Conservation (phyloP, 352 stramenopile species). For the Phytophthora kernoviae region DNA sequence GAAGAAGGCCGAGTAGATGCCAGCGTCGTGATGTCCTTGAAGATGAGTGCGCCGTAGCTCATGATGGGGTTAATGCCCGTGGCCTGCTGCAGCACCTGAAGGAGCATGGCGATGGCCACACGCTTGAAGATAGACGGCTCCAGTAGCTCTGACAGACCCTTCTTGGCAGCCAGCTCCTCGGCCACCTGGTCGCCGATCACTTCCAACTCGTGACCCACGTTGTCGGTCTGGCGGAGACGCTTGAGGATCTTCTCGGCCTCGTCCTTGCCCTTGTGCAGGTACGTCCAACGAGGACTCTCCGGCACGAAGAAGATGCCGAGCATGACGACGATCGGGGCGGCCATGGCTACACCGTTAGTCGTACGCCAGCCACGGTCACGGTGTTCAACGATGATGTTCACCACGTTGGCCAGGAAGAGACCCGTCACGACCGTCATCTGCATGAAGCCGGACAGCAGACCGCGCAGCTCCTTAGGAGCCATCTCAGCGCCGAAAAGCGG, state of each 20-base stretch:
- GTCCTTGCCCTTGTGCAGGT: constrained; percentile 18
- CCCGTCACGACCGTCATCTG: constrained; percentile 35
- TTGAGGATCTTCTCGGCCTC: constrained; percentile 32
- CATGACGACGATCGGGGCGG: constrained; percentile 10
- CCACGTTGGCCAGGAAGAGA: constrained; percentile 33
- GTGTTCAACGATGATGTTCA: constrained; percentile 34
- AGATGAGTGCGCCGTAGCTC: constrained; percentile 22
- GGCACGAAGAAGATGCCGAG: constrained; percentile 19
- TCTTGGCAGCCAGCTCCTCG: constrained; percentile 15
- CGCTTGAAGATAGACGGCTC: constrained; percentile 30
- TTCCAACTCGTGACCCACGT: constrained; percentile 30
- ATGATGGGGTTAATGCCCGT: constrained; percentile 39
- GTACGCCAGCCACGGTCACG: constrained; percentile 32
- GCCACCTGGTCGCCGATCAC: constrained; percentile 40
- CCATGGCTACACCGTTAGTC: constrained; percentile 22
- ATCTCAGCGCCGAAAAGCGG: constrained; percentile 16
- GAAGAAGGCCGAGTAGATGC: constrained; percentile 16
- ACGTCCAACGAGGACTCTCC: constrained; percentile 19
- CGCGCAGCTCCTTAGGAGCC: constrained; percentile 15
- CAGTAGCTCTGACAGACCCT: constrained; percentile 25
- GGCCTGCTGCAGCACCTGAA: constrained; percentile 33
- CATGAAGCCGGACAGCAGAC: constrained; percentile 17
- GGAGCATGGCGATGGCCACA: constrained; percentile 25
- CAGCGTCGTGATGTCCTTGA: constrained; percentile 19
- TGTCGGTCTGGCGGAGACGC: constrained; percentile 26